Conservation (phyloP, 768 basidiomycete species). For the Boletus bicolor region DNA sequence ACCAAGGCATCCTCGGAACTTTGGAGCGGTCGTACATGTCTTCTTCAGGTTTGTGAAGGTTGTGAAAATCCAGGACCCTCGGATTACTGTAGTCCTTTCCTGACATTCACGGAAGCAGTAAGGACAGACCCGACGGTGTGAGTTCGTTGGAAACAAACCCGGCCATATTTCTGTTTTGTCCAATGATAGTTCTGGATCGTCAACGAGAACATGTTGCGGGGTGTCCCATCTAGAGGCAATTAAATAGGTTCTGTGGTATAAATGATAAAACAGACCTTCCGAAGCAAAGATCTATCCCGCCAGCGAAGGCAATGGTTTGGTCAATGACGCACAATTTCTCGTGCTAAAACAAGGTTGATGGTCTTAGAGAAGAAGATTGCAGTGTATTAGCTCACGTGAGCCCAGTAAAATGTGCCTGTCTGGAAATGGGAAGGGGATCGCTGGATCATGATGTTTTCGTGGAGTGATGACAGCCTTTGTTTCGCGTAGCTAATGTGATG, state of each 20-base stretch:
- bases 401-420: constrained; percentile 98
- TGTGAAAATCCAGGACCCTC: constrained; percentile 80
- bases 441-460: constrained; percentile 94
- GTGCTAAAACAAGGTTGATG: constrained; percentile 50
- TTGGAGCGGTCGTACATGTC: constrained; percentile 93
- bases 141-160: constrained; percentile 40
- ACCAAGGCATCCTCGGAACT: constrained; percentile 97
- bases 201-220: constrained; percentile 84
- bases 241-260: background rate
- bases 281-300: constrained; percentile 92
- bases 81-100: constrained; percentile 97
- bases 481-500: constrained; percentile 72
- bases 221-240: constrained; percentile 79
- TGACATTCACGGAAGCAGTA: constrained; percentile 26
- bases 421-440: constrained; percentile 97
- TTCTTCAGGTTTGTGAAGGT: constrained; percentile 84
- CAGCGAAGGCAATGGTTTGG: constrained; percentile 97
- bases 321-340: constrained; percentile 98
- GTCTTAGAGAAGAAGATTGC: background rate
- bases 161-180: constrained; percentile 82
- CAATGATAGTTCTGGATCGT: constrained; percentile 66
- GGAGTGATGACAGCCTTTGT: constrained; percentile 69
- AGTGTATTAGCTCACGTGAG: constrained; percentile 62
- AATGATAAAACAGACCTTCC: constrained; percentile 51
- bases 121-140: background rate